Conservation (phyloP, 352 stramenopile species). For the Globisporangium radiosum region DNA sequence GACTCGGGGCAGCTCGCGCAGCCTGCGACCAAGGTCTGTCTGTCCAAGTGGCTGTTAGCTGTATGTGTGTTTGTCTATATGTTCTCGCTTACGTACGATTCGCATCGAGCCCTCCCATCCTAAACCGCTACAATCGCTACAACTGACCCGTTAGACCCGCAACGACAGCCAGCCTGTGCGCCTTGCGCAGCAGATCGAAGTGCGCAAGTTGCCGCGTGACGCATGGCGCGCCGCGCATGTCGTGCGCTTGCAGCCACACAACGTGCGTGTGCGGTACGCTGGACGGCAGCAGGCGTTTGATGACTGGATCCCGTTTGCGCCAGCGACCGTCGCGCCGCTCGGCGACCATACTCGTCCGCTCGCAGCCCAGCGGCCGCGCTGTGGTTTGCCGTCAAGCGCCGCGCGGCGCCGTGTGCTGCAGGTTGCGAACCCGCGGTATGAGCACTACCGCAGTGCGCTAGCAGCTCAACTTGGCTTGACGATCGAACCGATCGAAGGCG, state of each 20-base stretch:
- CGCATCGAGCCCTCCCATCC: neutral
- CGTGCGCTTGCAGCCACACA: conserved; percentile 31
- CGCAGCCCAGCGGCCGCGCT: conserved; percentile 36
- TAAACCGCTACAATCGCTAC: no score
- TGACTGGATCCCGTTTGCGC: conserved; percentile 64
- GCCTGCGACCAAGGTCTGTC: conserved; percentile 35
- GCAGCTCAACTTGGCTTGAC: conserved; percentile 15
- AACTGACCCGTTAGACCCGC: conserved; percentile 19
- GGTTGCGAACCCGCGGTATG: conserved; percentile 65
- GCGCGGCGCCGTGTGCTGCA: conserved; percentile 52
- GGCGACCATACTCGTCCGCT: conserved; percentile 47
- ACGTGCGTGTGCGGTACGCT: conserved; percentile 62
- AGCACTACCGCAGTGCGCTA: conserved; percentile 61
- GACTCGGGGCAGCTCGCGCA: conserved; percentile 61
- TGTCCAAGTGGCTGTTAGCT: neutral
- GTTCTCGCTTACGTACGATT: neutral
- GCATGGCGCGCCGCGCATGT: conserved; percentile 66
- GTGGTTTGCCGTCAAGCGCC: conserved; percentile 24
- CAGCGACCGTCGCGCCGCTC: conserved; percentile 39
- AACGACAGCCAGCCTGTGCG: conserved; percentile 58
- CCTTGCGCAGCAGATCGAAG: conserved; percentile 63
- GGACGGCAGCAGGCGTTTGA: conserved; percentile 61
- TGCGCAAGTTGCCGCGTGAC: conserved; percentile 30
- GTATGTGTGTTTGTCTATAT: neutral
- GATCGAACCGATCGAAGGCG: conserved; percentile 81